A percentile compares a stretch with the other conserved stretches of the same genome.
Conservation (phyloP, 768 basidiomycete species). For the Pleurotus eryngii region DNA sequence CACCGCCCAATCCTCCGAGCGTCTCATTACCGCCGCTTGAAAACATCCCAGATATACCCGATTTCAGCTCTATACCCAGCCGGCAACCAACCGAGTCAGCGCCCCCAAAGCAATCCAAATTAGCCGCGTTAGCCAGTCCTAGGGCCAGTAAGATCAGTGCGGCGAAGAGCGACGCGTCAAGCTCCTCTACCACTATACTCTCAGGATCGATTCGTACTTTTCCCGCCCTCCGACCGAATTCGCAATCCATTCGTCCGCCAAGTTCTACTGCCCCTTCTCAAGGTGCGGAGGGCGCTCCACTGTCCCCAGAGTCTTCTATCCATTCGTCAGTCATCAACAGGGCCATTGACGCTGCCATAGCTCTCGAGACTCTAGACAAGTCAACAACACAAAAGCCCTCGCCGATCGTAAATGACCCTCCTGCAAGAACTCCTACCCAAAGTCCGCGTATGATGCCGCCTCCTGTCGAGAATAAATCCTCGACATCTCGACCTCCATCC, state of each 20-base stretch:
- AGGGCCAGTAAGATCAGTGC: constrained; percentile 42
- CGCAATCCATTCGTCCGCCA: constrained; percentile 45
- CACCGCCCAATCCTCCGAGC: constrained; percentile 39
- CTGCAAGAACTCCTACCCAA: constrained; percentile 17
- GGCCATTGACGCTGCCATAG: constrained; percentile 66
- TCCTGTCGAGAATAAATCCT: not conserved
- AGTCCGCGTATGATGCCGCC: constrained; percentile 10
- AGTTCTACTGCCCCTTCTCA: constrained; percentile 31
- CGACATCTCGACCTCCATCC: constrained; percentile 44
- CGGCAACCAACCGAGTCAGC: constrained; percentile 16
- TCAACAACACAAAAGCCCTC: constrained; percentile 13
- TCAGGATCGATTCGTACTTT: constrained; percentile 70
- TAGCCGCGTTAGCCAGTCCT: constrained; percentile 67
- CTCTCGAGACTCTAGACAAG: constrained; percentile 53
- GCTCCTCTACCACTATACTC: constrained; percentile 50
- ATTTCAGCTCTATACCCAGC: constrained; percentile 47
- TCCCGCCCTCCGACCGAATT: constrained; percentile 64
- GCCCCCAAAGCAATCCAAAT: constrained; percentile 55
- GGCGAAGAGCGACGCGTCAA: constrained; percentile 44
- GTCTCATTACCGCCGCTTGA: constrained; percentile 43
- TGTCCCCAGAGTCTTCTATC: constrained; percentile 51
- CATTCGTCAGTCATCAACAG: constrained; percentile 42
- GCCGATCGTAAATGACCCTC: not conserved
- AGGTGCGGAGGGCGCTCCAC: constrained; percentile 15
- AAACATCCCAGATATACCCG: constrained; percentile 53